Evolutionary conservation across 345 rosid genomes (phyloP).

Genomic region (Gossypium herbaceum): DNA sequence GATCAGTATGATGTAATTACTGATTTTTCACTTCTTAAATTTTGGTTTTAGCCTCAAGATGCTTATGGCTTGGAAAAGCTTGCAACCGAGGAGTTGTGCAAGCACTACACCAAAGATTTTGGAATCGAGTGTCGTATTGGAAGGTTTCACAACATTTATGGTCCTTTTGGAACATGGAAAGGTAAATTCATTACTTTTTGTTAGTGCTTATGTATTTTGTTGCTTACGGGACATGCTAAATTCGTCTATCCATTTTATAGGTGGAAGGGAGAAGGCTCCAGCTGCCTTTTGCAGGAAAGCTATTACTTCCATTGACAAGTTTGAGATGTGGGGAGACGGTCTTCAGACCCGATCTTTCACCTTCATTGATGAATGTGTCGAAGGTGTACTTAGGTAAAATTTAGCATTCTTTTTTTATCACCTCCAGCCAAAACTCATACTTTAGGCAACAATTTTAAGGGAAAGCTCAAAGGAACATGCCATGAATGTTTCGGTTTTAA

Average conservation of each 20-base stretch:
- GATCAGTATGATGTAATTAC: conserved; percentile 1
- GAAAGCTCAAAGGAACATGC: neutral
- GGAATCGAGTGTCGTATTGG: conserved; percentile 92
- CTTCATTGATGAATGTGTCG: conserved; percentile 98
- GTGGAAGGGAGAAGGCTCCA: conserved; percentile 99
- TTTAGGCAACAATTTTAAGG: neutral
- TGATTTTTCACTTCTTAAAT: neutral
- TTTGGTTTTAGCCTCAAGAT: conserved; percentile 85
- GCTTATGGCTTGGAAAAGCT: conserved; percentile 99
- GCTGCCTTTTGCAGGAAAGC: conserved; percentile 99
- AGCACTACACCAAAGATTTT: conserved; percentile 94
- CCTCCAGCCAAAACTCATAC: neutral
- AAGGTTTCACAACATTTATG: conserved; percentile 96
- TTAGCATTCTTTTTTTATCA: neutral
- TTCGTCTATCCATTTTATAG: conserved; percentile 29
- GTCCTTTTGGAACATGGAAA: conserved; percentile 99
- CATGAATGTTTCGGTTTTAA: neutral
- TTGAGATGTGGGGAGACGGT: conserved; percentile 99
- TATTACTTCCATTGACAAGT: conserved; percentile 72
- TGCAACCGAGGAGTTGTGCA: conserved; percentile 95
- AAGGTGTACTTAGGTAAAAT: conserved; percentile 90
- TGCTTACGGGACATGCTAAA: conserved; percentile 9
- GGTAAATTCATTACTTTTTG: conserved; percentile 38
- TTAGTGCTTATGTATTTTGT: neutral
- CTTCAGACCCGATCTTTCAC: conserved; percentile 95